Percentiles rank a stretch among this genome's conserved stretches.
phyloP scores from a whole-genome alignment of 2,329 filamentous ascomycete species.

The Aureobasidium subglaciale region DNA sequence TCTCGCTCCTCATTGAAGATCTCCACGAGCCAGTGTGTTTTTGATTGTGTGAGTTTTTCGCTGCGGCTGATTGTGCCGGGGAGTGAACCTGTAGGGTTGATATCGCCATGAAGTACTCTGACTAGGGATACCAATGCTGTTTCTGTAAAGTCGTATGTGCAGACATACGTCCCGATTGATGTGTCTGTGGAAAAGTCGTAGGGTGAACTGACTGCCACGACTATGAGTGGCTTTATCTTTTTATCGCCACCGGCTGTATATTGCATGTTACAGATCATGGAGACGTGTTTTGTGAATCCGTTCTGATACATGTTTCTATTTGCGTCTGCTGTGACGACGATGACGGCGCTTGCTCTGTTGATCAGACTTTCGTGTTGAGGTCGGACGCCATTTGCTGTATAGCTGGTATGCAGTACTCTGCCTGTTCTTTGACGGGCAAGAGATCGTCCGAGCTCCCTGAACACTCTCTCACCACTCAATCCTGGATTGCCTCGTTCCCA shows the following conservation, averaged over 20 bases:
- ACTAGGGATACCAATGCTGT: conserved; percentile 80
- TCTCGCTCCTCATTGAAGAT: conserved; percentile 77
- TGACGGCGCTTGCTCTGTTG: conserved; percentile 76
- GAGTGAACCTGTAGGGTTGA: conserved; percentile 48
- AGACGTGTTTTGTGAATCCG: conserved; percentile 91
- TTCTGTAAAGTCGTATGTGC: conserved; percentile 94
- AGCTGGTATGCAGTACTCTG: conserved; percentile 86
- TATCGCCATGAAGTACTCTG: conserved; percentile 73
- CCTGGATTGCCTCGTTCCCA: conserved; percentile 56
- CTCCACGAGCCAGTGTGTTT: conserved; percentile 92
- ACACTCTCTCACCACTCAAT: conserved; percentile 90
- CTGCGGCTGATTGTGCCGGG: conserved; percentile 76
- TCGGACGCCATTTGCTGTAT: conserved; percentile 85
- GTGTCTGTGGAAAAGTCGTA: conserved; percentile 96
- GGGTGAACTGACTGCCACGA: conserved; percentile 87
- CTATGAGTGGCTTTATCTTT: conserved; percentile 74
- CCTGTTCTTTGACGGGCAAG: conserved; percentile 81
- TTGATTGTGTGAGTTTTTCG: conserved; percentile 79
- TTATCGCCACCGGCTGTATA: conserved; percentile 63
- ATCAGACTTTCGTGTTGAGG: conserved; percentile 92
- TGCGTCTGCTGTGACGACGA: conserved; percentile 87
- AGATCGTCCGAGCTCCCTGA: conserved; percentile 78
- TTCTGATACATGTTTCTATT: conserved; percentile 91
- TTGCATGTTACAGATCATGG: conserved; percentile 88
- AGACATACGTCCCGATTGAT: conserved; percentile 83